These are phyloP conservation scores for Penicillium nucicola DNA, from an alignment of 495 filamentous ascomycete genomes.

Conservation along the genomic window DNA sequence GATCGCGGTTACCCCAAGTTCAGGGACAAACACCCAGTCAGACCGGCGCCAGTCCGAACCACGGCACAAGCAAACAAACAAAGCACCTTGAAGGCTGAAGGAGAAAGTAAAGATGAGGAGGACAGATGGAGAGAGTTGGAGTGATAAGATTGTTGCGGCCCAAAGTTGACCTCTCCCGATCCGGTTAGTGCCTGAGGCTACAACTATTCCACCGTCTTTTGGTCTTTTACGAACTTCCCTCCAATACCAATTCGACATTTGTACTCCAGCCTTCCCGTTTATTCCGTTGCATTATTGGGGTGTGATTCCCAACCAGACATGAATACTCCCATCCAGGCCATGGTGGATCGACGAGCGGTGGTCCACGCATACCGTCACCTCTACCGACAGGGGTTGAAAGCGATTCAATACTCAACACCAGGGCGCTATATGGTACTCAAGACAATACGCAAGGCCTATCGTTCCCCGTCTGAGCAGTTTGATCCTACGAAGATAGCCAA, in stretches of 20 bases:
- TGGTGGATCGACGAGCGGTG: slow-evolving; percentile 39
- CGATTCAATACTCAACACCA: slow-evolving; percentile 77
- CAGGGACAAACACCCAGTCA: not conserved
- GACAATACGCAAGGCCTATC: slow-evolving; percentile 69
- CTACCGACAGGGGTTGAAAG: slow-evolving; percentile 68
- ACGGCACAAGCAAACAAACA: not conserved
- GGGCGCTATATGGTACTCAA: slow-evolving; percentile 63
- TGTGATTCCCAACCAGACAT: not conserved
- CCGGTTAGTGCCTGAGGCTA: slow-evolving; percentile 23
- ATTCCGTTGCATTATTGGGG: not conserved
- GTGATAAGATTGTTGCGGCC: slow-evolving; percentile 24
- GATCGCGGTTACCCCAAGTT: not conserved
- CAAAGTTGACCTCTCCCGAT: slow-evolving; percentile 23
- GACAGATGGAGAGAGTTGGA: not conserved
- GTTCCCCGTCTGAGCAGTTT: slow-evolving; percentile 52
- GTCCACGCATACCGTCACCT: slow-evolving; percentile 77
- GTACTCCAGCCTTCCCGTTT: not conserved
- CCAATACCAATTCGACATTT: slow-evolving; percentile 5
- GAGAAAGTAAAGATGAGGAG: not conserved
- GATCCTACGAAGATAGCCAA: slow-evolving; percentile 60
- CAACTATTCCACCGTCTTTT: slow-evolving; percentile 2
- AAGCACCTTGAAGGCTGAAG: not conserved
- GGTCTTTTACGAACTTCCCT: slow-evolving; percentile 3
- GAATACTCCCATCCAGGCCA: slow-evolving; percentile 9
- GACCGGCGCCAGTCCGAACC: not conserved